Evolutionary conservation across 345 rosid genomes (phyloP).

Genomic region (Adansonia digitata): DNA sequence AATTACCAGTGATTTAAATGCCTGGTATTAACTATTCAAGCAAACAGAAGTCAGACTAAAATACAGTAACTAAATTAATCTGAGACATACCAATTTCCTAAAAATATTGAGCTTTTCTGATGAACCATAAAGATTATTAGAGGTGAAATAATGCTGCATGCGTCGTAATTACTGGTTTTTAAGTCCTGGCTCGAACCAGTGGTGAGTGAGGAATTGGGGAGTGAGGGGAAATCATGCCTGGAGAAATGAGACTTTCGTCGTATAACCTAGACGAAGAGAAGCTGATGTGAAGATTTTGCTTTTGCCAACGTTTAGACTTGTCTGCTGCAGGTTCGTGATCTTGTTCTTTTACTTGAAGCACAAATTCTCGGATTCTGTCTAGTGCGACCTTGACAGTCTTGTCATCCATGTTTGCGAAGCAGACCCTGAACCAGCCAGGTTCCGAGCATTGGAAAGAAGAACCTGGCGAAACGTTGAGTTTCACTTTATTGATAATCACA

Average conservation of each 20-base stretch:
- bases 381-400: slow-evolving; percentile 55
- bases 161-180: neutral
- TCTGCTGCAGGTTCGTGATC: neutral
- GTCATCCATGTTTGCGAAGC: slow-evolving; percentile 83
- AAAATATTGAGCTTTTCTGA: too few species aligned
- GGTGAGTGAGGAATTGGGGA: slow-evolving; percentile 58
- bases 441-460: slow-evolving; percentile 64
- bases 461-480: slow-evolving; percentile 82
- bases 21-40: too few species aligned
- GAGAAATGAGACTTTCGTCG: slow-evolving; percentile 47
- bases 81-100: neutral
- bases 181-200: slow-evolving; percentile 45
- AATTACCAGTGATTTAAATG: too few species aligned
- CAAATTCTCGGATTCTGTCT: slow-evolving; percentile 47
- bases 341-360: slow-evolving; percentile 21
- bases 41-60: neutral
- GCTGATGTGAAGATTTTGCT: slow-evolving; percentile 50
- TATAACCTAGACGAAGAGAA: slow-evolving; percentile 30
- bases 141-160: neutral
- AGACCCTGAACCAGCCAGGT: slow-evolving; percentile 89
- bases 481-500: slow-evolving; percentile 53
- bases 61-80: neutral
- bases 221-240: slow-evolving; percentile 54
- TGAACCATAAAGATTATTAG: neutral
- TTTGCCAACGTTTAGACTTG: slow-evolving; percentile 27